These are phyloP conservation scores for Rhododendron mucronatum DNA, from an alignment of 148 eudicot genomes.

Conservation along the genomic window DNA sequence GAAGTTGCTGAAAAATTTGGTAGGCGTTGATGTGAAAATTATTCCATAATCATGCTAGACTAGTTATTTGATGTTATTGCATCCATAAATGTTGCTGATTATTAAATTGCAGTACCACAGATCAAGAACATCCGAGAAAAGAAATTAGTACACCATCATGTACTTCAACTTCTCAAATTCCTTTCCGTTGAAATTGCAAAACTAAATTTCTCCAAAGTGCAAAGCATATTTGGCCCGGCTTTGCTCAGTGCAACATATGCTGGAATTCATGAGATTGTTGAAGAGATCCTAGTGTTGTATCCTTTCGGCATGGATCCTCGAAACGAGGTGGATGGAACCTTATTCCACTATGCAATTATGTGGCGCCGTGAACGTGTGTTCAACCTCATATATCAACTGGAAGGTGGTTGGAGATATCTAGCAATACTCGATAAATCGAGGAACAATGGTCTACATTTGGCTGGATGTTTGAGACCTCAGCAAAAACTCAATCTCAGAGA, in stretches of 20 bases:
- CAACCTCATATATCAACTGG: background rate
- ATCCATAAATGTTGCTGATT: background rate
- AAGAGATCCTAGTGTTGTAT: background rate
- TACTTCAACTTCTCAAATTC: background rate
- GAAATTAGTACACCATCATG: background rate
- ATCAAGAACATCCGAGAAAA: background rate
- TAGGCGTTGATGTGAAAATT: background rate
- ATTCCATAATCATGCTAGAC: background rate
- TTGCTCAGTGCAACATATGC: background rate
- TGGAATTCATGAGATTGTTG: background rate
- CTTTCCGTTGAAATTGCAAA: background rate
- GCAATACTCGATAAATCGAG: accelerated
- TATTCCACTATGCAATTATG: background rate
- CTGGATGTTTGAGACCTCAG: background rate
- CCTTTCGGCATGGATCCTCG: background rate
- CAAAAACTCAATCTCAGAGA: background rate
- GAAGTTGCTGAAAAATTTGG: background rate
- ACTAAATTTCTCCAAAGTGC: background rate
- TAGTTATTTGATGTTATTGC: background rate
- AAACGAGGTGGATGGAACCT: background rate
- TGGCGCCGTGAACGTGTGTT: background rate
- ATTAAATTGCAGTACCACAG: background rate
- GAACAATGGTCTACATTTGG: conserved; percentile 5
- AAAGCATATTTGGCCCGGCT: background rate
- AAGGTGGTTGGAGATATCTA: background rate